Evolutionary conservation across 2,329 filamentous ascomycete species (phyloP).

Genomic region (Colletotrichum tropicale): DNA sequence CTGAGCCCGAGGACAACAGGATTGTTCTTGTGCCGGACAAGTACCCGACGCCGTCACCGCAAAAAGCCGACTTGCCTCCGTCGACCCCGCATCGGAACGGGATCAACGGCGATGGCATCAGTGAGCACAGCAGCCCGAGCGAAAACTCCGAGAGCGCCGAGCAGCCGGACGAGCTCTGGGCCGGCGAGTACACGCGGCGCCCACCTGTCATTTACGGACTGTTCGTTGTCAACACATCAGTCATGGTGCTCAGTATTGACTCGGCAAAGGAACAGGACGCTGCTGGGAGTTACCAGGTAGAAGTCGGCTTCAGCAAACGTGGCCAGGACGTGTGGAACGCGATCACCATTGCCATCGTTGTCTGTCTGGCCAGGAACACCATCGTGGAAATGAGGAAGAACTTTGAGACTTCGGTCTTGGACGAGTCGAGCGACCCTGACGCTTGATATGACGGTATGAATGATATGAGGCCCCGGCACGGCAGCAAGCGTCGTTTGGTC

Average conservation of each 20-base stretch:
- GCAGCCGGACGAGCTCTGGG: too few species aligned
- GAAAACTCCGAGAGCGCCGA: not conserved
- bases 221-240: constrained; percentile 43
- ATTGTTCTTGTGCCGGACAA: constrained; percentile 19
- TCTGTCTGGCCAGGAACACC: constrained; percentile 45
- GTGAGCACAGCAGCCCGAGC: not conserved
- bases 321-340: constrained; percentile 50
- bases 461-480: not conserved
- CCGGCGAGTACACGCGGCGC: not conserved
- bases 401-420: constrained; percentile 34
- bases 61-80: not conserved
- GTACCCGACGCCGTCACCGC: constrained; percentile 2
- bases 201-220: constrained; percentile 49
- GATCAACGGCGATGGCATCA: not conserved
- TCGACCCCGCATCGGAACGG: not conserved
- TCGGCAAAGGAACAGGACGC: constrained; percentile 35
- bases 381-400: constrained; percentile 36
- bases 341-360: constrained; percentile 43
- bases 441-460: constrained; percentile 27
- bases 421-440: constrained; percentile 43
- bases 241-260: constrained; percentile 44
- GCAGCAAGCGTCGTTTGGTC: not conserved
- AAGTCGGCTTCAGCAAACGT: constrained; percentile 41
- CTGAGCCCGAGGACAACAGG: constrained; percentile 13
- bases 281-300: constrained; percentile 48